Conservation (phyloP, 306 rosid genomes). For the Vachellia pachyceras region DNA sequence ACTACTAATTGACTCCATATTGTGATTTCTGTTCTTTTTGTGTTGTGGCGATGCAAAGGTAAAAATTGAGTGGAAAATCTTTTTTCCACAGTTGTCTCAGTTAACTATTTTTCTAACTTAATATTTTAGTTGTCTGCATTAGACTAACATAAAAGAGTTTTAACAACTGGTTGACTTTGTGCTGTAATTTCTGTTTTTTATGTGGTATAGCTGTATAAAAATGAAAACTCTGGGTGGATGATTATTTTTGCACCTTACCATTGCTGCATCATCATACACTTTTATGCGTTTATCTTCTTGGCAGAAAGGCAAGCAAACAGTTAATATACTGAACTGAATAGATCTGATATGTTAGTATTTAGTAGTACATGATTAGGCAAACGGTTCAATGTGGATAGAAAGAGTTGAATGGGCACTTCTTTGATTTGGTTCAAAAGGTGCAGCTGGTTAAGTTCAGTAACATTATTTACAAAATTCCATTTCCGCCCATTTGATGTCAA, state of each 20-base stretch:
- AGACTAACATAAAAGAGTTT: slow-evolving; percentile 21
- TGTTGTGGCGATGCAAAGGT: slow-evolving; percentile 24
- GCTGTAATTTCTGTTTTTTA: slow-evolving; percentile 22
- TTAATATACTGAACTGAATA: slow-evolving; percentile 8
- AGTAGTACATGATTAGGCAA: neutral
- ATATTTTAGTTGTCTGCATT: slow-evolving; percentile 29
- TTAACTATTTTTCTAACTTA: neutral
- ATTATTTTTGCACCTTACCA: slow-evolving; percentile 28
- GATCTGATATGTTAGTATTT: neutral
- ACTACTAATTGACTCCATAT: slow-evolving; percentile 28
- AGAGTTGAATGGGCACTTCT: neutral
- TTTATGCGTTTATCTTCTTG: neutral
- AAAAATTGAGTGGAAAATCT: slow-evolving; percentile 25
- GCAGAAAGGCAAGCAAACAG: slow-evolving; percentile 16
- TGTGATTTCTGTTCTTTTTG: slow-evolving; percentile 24
- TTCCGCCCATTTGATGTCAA: slow-evolving; percentile 38
- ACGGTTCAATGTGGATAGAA: neutral
- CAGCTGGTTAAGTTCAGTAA: slow-evolving; percentile 17
- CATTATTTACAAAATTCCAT: slow-evolving; percentile 23
- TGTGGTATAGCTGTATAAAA: slow-evolving; percentile 19
- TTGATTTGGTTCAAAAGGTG: slow-evolving; percentile 33
- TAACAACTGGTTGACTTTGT: slow-evolving; percentile 28
- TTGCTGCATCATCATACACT: slow-evolving; percentile 10
- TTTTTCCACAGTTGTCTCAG: neutral
- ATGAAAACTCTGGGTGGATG: slow-evolving; percentile 18